Conservation (phyloP, 2,329 filamentous ascomycete genomes). For the Amauroascus niger region DNA sequence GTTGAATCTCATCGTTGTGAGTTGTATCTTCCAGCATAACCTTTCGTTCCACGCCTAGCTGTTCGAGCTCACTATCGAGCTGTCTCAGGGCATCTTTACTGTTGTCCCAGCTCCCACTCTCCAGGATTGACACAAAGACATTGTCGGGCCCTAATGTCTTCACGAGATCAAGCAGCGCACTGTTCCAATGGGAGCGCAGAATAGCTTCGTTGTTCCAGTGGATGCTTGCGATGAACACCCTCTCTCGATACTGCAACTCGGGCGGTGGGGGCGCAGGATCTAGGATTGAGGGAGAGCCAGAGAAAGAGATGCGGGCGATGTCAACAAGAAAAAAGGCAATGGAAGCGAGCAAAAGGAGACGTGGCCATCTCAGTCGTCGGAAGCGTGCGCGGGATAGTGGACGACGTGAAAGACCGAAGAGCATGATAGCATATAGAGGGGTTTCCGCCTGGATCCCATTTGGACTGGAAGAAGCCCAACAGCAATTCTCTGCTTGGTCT, state of each 20-base stretch:
- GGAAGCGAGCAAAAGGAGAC: background rate
- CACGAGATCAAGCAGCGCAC: constrained; percentile 49
- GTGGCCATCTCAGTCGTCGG: background rate
- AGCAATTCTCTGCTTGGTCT: background rate
- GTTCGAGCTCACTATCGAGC: constrained; percentile 47
- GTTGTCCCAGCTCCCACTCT: constrained; percentile 60
- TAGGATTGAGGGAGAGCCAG: background rate
- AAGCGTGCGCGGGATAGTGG: constrained; percentile 2
- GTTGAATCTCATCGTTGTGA: constrained; percentile 48
- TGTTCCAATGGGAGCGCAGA: constrained; percentile 53
- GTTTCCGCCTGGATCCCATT: background rate
- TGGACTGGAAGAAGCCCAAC: background rate
- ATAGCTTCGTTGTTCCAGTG: constrained; percentile 58
- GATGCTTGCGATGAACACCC: constrained; percentile 57
- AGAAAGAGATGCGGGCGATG: background rate
- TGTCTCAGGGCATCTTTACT: constrained; percentile 53
- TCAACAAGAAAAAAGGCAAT: constrained; percentile 1
- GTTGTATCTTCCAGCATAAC: constrained; percentile 51
- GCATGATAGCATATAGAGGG: background rate
- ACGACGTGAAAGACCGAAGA: background rate
- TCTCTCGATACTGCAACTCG: too few species aligned
- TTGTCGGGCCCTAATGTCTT: constrained; percentile 52
- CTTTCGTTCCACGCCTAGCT: constrained; percentile 44
- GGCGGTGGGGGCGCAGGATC: background rate
- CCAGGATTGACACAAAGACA: constrained; percentile 57